A percentile compares a stretch with the other conserved stretches of the same genome.
phyloP scores from a whole-genome alignment of 495 filamentous ascomycete species.

The Hypoxylon crocopeplum region DNA sequence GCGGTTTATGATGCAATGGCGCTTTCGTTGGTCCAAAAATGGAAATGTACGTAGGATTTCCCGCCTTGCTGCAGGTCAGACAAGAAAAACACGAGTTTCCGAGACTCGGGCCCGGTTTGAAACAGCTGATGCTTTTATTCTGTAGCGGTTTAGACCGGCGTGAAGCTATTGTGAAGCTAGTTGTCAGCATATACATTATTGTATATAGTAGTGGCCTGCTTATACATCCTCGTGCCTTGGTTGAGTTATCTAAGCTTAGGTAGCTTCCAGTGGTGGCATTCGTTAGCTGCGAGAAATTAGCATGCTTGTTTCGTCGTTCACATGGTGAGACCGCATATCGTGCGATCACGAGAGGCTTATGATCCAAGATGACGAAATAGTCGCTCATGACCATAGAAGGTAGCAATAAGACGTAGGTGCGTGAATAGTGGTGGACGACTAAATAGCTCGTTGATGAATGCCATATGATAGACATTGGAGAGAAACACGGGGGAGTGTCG shows the following conservation, averaged over 20 bases:
- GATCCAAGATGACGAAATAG: conserved; percentile 24
- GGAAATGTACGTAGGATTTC: conserved; percentile 2
- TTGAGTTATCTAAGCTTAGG: background rate
- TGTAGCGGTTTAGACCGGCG: too few species aligned
- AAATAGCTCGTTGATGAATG: conserved; percentile 11
- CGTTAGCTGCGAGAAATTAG: background rate
- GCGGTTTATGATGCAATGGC: conserved; percentile 35
- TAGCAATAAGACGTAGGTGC: conserved; percentile 10
- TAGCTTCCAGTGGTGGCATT: background rate
- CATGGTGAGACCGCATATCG: conserved; percentile 5
- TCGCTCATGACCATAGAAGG: conserved; percentile 13
- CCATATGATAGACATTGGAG: background rate
- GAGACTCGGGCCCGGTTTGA: conserved; percentile 13
- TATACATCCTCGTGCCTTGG: background rate
- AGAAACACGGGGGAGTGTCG: background rate
- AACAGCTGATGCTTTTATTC: background rate
- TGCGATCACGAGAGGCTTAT: conserved; percentile 11
- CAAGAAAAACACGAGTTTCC: conserved; percentile 18
- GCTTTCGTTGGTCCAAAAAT: conserved; percentile 10
- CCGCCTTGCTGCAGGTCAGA: conserved; percentile 12
- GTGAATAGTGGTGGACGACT: conserved; percentile 11
- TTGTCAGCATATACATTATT: too few species aligned
- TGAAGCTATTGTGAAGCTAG: too few species aligned
- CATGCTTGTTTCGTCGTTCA: background rate
- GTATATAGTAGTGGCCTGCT: too few species aligned